Base-by-base conservation (phyloP, 75 land plant genomes). In the Pinus taeda region DNA sequence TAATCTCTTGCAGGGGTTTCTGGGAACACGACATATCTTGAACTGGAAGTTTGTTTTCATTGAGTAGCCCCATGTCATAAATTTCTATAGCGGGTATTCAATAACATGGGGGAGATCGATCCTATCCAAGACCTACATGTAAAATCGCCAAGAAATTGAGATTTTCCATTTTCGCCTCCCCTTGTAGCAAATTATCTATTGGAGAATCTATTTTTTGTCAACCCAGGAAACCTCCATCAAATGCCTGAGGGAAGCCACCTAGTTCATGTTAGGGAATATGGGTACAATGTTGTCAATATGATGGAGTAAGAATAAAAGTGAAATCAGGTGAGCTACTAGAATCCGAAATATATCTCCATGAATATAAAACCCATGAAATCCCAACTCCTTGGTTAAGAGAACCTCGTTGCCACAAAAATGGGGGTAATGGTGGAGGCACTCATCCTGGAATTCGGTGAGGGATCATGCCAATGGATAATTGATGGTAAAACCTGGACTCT, bases 361-460 rank as follows among this genome's bases (percentile, higher is more conserved):
- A n/a, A 94, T 71, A 82, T 94, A 95, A 56, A 94, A 74, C 92
- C 85, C 86, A 81, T 90, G 92, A 67, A 88, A 90, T 4, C 92
- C 90, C 0, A 78, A 74, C 49, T 85, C 87, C 66, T 74, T 88
- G 15, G 90, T 88, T 39, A 90, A 83, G 2, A 90, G 83, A 8
- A 90, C 91, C 0, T 90, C 92, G 15, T 86, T 85, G 5, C 90
- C 90, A 60, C 85, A 90, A 15, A 90, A 69, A 11, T 60, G 78
- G 8, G 88, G 78, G 37, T 88, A 90, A 6, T 88, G 76, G 42
- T 79, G 61, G 26, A 90, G 65, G 72, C 92, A 90, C 3, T 60
- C 49, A 57, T 90, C 90, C 69, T 86, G 88, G 79, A 90, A 78
- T 81, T 83, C 83, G 53, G 62, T 83, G 30, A 90, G 55, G 18